phyloP scores from a whole-genome alignment of 1,284 basidiomycete species.

The Ganoderma multipileum region DNA sequence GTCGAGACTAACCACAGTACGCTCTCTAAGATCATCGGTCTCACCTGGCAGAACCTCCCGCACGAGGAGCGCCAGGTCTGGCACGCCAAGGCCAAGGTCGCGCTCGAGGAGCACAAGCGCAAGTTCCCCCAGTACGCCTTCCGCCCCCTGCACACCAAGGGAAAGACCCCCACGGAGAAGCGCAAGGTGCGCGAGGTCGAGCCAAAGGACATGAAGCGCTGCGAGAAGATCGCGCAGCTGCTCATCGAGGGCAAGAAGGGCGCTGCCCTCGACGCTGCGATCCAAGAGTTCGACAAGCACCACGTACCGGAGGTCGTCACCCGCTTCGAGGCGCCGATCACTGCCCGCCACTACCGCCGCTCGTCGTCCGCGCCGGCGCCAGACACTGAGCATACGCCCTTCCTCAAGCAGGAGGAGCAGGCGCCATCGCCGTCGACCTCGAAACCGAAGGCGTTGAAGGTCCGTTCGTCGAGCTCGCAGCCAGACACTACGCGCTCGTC shows the following conservation, averaged over 20 bases:
- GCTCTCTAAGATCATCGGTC: constrained; percentile 55
- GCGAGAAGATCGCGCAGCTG: constrained; percentile 79
- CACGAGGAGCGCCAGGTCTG: constrained; percentile 74
- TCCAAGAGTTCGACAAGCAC: constrained; percentile 74
- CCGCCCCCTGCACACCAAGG: constrained; percentile 62
- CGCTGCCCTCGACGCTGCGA: constrained; percentile 68
- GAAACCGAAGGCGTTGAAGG: constrained; percentile 29
- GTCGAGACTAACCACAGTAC: constrained; percentile 87
- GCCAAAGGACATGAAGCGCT: constrained; percentile 73
- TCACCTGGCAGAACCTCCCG: constrained; percentile 77
- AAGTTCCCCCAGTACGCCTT: constrained; percentile 78
- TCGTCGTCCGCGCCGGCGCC: constrained; percentile 54
- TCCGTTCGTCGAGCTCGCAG: constrained; percentile 44
- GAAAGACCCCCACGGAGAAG: constrained; percentile 52
- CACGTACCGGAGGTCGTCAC: constrained; percentile 71
- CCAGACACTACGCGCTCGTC: constrained; percentile 33
- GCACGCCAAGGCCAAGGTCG: constrained; percentile 70
- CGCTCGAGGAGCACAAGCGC: constrained; percentile 70
- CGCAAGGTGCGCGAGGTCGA: constrained; percentile 71
- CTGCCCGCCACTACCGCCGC: constrained; percentile 62
- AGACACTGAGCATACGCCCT: constrained; percentile 41
- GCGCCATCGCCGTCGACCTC: constrained; percentile 22
- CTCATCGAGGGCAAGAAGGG: constrained; percentile 79
- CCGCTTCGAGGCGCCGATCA: constrained; percentile 76
- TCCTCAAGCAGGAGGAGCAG: constrained; percentile 33